Evolutionary conservation across 495 filamentous ascomycete genomes (phyloP).

Genomic region (Tuber borchii): DNA sequence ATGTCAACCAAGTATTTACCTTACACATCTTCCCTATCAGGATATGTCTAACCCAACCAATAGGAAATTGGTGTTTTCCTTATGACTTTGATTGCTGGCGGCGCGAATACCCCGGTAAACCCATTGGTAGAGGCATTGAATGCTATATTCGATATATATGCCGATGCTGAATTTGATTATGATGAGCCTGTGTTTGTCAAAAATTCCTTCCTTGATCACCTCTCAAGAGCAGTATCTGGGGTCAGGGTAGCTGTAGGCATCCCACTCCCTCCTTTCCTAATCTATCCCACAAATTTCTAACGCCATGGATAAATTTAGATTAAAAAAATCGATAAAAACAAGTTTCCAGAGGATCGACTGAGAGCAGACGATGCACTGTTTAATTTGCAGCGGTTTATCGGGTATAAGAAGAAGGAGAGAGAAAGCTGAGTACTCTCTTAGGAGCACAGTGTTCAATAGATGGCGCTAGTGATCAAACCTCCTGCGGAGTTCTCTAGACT

Average conservation of each 20-base stretch:
- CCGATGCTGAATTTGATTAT: slow-evolving; percentile 51
- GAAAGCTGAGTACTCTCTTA: not conserved
- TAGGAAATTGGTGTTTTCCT: slow-evolving; percentile 56
- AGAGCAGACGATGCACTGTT: slow-evolving; percentile 53
- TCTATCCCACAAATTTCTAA: not conserved
- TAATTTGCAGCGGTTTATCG: slow-evolving; percentile 55
- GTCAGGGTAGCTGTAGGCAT: slow-evolving; percentile 47
- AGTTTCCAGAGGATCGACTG: slow-evolving; percentile 48
- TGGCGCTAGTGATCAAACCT: not conserved
- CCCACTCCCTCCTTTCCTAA: not conserved
- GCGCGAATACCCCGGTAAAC: slow-evolving; percentile 48
- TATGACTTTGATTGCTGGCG: slow-evolving; percentile 47
- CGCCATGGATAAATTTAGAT: slow-evolving; percentile 27
- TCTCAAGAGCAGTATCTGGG: slow-evolving; percentile 50
- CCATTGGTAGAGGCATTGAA: slow-evolving; percentile 55
- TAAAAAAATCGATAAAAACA: slow-evolving; percentile 54
- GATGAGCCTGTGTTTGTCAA: slow-evolving; percentile 58
- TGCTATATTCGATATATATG: slow-evolving; percentile 58
- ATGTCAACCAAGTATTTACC: slow-evolving; percentile 45
- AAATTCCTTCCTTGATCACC: slow-evolving; percentile 53
- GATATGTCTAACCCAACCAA: not conserved
- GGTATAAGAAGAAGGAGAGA: slow-evolving; percentile 53
- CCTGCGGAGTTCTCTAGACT: not conserved
- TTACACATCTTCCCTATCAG: slow-evolving; percentile 15
- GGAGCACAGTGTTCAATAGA: not conserved